Evolutionary conservation across 257 asterid genomes (phyloP).

Genomic region (Leonotis leonurus): DNA sequence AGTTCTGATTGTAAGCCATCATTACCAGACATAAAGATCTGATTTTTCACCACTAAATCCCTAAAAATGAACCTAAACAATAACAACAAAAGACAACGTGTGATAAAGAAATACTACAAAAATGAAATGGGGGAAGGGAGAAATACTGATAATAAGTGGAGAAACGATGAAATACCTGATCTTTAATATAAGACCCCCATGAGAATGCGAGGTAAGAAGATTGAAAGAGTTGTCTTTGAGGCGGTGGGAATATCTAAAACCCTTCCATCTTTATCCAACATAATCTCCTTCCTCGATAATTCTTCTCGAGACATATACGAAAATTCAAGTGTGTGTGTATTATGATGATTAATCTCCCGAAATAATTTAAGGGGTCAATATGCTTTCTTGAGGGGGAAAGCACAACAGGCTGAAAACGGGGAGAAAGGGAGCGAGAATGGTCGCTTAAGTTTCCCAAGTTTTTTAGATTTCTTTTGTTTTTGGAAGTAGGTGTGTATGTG

Average conservation of each 20-base stretch:
- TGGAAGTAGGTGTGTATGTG: not conserved
- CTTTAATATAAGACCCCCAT: not conserved
- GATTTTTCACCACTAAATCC: constrained; percentile 17
- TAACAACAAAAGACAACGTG: not conserved
- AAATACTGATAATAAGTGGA: not conserved
- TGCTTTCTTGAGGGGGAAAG: not conserved
- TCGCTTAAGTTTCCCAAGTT: constrained; percentile 4
- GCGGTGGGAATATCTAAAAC: constrained; percentile 21
- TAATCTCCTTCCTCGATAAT: constrained; percentile 3
- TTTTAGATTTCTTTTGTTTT: not conserved
- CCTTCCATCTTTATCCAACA: not conserved
- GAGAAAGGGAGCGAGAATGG: not conserved
- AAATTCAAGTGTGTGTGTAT: not conserved
- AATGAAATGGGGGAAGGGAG: not conserved
- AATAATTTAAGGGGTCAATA: constrained; percentile 13
- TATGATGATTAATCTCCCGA: not conserved
- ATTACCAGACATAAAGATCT: constrained; percentile 10
- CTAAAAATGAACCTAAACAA: not conserved
- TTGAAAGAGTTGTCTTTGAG: constrained; percentile 17
- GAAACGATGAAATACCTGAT: constrained; percentile 20
- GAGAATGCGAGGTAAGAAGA: constrained; percentile 17
- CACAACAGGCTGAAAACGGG: not conserved
- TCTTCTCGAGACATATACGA: not conserved
- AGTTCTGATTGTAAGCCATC: constrained; percentile 84
- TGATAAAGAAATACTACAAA: not conserved